Evolutionary conservation across 2,329 filamentous ascomycete species (phyloP).

Genomic region (Neonectria hederae): DNA sequence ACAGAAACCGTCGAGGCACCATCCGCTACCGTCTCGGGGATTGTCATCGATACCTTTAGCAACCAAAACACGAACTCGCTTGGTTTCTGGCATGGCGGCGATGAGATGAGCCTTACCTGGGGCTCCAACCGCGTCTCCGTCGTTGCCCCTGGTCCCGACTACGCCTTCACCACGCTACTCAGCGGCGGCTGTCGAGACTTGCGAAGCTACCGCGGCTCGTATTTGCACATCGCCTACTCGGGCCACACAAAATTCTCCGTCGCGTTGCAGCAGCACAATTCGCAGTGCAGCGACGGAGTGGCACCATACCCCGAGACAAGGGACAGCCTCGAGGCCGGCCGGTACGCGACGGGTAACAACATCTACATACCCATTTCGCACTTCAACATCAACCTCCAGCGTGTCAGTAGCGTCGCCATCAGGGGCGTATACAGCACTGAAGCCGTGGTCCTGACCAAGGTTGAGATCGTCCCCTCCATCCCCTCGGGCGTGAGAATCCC

Average conservation of each 20-base stretch:
- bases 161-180: constrained; percentile 69
- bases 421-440: constrained; percentile 70
- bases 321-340: constrained; percentile 71
- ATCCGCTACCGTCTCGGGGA: constrained; percentile 55
- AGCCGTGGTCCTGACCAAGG: constrained; percentile 60
- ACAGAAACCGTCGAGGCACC: constrained; percentile 61
- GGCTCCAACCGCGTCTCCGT: constrained; percentile 60
- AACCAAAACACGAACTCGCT: constrained; percentile 64
- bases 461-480: constrained; percentile 68
- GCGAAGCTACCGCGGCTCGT: constrained; percentile 65
- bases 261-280: constrained; percentile 73
- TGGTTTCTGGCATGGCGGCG: constrained; percentile 72
- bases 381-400: constrained; percentile 68
- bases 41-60: constrained; percentile 70
- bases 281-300: constrained; percentile 62
- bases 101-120: constrained; percentile 66
- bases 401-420: constrained; percentile 67
- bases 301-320: constrained; percentile 73
- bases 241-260: constrained; percentile 72
- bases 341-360: constrained; percentile 63
- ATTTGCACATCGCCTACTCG: constrained; percentile 71
- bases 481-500: constrained; percentile 63
- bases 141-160: constrained; percentile 54
- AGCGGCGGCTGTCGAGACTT: constrained; percentile 53
- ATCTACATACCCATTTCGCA: constrained; percentile 75